A percentile compares a stretch with the other conserved stretches of the same genome.
Evolutionary conservation across 2,329 filamentous ascomycete species (phyloP).

Genomic region (Grosmannia penicillata): DNA sequence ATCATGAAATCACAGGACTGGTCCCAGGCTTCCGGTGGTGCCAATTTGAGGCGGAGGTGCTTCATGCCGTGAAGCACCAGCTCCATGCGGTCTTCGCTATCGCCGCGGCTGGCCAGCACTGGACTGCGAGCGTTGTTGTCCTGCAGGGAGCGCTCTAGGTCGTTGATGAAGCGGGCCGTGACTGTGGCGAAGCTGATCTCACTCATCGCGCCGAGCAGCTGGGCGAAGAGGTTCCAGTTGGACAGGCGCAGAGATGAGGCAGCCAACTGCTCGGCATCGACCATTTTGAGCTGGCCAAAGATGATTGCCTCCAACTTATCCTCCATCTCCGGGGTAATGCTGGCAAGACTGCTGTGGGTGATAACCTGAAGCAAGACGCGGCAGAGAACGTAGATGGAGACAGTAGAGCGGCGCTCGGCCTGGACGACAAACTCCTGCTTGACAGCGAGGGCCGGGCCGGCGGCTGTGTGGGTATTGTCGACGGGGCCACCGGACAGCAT

Average conservation of each 20-base stretch:
- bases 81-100: conserved; percentile 69
- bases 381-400: conserved; percentile 92
- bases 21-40: conserved; percentile 63
- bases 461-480: conserved; percentile 18
- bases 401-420: conserved; percentile 77
- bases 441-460: conserved; percentile 25
- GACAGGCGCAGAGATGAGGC: conserved; percentile 73
- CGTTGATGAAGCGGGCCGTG: conserved; percentile 63
- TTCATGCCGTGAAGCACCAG: conserved; percentile 85
- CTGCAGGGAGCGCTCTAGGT: conserved; percentile 64
- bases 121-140: conserved; percentile 60
- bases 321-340: conserved; percentile 81
- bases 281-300: conserved; percentile 83
- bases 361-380: conserved; percentile 90
- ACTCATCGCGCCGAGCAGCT: conserved; percentile 92
- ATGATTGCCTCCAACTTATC: conserved; percentile 91
- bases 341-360: conserved; percentile 68
- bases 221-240: conserved; percentile 91
- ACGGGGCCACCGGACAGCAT: conserved; percentile 12
- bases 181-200: conserved; percentile 80
- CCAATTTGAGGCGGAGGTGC: conserved; percentile 63
- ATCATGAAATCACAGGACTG: conserved; percentile 82
- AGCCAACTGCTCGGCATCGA: conserved; percentile 67
- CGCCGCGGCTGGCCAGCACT: conserved; percentile 37
- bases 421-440: conserved; percentile 61